Base-by-base conservation (phyloP, 495 filamentous ascomycete genomes). In the Thozetella sp. region DNA sequence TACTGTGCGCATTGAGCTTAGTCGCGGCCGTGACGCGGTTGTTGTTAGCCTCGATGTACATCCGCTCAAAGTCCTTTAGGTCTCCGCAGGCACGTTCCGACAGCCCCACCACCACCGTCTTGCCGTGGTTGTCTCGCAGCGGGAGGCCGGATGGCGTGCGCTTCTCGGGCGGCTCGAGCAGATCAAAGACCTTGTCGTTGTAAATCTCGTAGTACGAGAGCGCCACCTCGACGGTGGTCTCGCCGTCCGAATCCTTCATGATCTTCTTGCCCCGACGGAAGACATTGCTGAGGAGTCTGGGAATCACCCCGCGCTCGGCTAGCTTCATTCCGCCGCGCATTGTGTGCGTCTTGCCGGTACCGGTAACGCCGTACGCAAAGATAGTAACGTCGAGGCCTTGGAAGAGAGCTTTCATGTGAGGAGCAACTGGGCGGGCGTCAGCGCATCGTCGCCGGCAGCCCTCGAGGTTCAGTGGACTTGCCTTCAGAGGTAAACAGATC, bases 171-270 rank as follows among this genome's bases (percentile, higher is more conserved):
- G 93, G 75, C 69, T 97, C 91, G 59, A 99, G 94, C 25, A 99
- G 76, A 70, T 99, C 95, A 66, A 87, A 97, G 4, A 99, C 93
- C 71, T 92, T 93, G 73, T 95, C 91, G 70, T 97, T 97, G 76
- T 99, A 99, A 55, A 99, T 98, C 67, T 99, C 95, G 76, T 97
- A 99, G 76, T 99, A 99, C 40, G 90, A 94, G 66, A 99, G 85
- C 15, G 87, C 82, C 10, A 97, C 92, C 30, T 84, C 78, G 45
- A 96, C 93, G 2, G 78, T 81, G 0, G 87, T 95, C 43, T 85
- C 83, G 1, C 89, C 93, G 9, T 82, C 81, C 48, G 87, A 86
- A 63, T 97, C 93, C 69, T 95, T 97, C 58, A 88, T 86, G 3
- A 97, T 87, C 78, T 97, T 97, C 66, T 91, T 88, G 43, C 88